phyloP scores from a whole-genome alignment of 2,329 filamentous ascomycete genomes.

The Periconia sp. region DNA sequence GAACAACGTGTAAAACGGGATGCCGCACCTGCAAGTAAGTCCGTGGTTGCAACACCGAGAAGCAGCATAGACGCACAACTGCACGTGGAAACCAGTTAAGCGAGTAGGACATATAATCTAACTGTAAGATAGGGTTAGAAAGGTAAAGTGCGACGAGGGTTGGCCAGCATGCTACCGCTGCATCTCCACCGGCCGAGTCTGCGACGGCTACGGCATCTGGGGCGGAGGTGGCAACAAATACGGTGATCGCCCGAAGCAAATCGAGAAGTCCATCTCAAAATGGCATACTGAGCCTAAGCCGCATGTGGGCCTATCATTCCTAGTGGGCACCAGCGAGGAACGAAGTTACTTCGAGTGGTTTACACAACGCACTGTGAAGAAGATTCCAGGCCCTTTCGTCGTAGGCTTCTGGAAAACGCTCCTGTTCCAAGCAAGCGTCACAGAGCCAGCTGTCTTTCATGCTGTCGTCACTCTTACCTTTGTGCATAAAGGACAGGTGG shows the following conservation, averaged over 20 bases:
- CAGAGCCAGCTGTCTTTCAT: constrained; percentile 51
- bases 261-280: constrained; percentile 50
- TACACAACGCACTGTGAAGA: constrained; percentile 41
- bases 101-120: no score
- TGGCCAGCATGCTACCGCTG: constrained; percentile 46
- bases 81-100: no score
- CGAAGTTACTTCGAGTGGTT: constrained; percentile 52
- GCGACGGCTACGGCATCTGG: constrained; percentile 54
- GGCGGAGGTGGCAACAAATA: constrained; percentile 40
- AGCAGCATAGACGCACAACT: no score
- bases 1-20: no score
- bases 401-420: constrained; percentile 48
- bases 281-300: constrained; percentile 18
- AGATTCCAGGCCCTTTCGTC: constrained; percentile 33
- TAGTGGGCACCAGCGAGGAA: constrained; percentile 38
- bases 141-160: constrained; percentile 44
- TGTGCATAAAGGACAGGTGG: constrained; percentile 25
- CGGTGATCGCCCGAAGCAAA: constrained; percentile 4
- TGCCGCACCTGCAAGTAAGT: constrained; percentile 37
- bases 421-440: constrained; percentile 46
- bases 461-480: constrained; percentile 51
- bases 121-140: constrained; percentile 31
- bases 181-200: constrained; percentile 42
- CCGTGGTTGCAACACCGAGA: background rate
- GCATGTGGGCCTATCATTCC: constrained; percentile 5